These are phyloP conservation scores for Curvularia verruculosa DNA, from an alignment of 2,329 filamentous ascomycete genomes.

Conservation along the genomic window DNA sequence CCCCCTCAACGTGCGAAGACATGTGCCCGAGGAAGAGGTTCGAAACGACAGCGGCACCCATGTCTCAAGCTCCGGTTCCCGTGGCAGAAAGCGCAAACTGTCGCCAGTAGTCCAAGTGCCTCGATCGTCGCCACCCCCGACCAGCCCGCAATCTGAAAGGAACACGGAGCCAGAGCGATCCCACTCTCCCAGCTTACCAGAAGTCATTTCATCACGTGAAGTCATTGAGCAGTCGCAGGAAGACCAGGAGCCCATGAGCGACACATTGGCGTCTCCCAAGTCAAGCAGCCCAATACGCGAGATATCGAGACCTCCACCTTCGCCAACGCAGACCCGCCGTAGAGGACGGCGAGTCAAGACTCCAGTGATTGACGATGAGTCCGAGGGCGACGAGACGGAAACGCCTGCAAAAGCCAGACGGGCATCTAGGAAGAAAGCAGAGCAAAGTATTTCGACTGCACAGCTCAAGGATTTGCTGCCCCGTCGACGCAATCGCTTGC, in stretches of 20 bases:
- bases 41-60: slow-evolving; percentile 37
- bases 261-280: slow-evolving; percentile 53
- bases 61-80: slow-evolving; percentile 41
- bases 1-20: slow-evolving; percentile 59
- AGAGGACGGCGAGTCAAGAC: slow-evolving; percentile 25
- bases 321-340: slow-evolving; percentile 26
- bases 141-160: slow-evolving; percentile 34
- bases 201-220: slow-evolving; percentile 37
- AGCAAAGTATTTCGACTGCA: slow-evolving; percentile 50
- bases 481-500: slow-evolving; percentile 45
- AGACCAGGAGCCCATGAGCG: slow-evolving; percentile 44
- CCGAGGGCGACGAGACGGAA: slow-evolving; percentile 32
- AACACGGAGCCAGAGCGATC: slow-evolving; percentile 41
- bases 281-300: slow-evolving; percentile 49
- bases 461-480: slow-evolving; percentile 54
- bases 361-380: slow-evolving; percentile 28
- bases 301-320: slow-evolving; percentile 20
- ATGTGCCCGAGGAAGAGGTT: slow-evolving; percentile 34
- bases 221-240: slow-evolving; percentile 29
- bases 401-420: slow-evolving; percentile 29
- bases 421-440: slow-evolving; percentile 30
- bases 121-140: slow-evolving; percentile 46
- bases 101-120: slow-evolving; percentile 47
- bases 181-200: slow-evolving; percentile 44
- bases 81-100: slow-evolving; percentile 49